phyloP scores from a whole-genome alignment of 495 filamentous ascomycete species.

The Annulohypoxylon stygium region DNA sequence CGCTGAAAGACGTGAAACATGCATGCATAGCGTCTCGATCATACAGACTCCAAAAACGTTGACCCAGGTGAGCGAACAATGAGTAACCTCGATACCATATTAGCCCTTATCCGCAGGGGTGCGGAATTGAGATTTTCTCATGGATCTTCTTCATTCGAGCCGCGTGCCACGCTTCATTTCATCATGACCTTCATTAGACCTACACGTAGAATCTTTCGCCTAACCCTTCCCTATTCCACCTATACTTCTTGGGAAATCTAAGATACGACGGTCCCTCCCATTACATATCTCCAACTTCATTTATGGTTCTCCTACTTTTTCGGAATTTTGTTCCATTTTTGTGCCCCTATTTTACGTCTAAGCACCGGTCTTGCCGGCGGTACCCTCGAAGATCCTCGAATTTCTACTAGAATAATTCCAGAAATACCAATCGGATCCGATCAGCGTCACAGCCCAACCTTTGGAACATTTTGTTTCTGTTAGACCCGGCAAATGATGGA shows the following conservation, averaged over 20 bases:
- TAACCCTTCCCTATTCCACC: neutral
- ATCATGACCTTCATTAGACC: conserved; percentile 1
- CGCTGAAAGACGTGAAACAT: conserved; percentile 41
- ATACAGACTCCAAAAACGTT: conserved; percentile 38
- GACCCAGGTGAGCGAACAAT: conserved; percentile 25
- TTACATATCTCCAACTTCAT: neutral
- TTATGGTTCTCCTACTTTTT: neutral
- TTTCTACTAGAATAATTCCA: conserved; percentile 44
- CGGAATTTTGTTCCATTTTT: neutral
- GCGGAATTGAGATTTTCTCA: conserved; percentile 20
- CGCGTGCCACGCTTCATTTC: conserved; percentile 10
- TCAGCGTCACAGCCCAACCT: conserved; percentile 37
- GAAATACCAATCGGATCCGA: conserved; percentile 46
- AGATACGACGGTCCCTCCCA: neutral
- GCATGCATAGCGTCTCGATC: conserved; percentile 44
- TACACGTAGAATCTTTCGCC: neutral
- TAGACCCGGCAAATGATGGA: conserved; percentile 41
- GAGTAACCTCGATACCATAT: neutral
- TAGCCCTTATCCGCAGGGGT: conserved; percentile 14
- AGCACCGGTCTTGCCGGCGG: neutral
- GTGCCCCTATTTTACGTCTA: conserved; percentile 12
- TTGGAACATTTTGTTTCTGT: conserved; percentile 30
- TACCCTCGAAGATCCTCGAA: neutral
- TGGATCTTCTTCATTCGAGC: conserved; percentile 10
- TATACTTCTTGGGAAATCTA: neutral